Evolutionary conservation across 164 flowering plant genomes (phyloP), one percentile per base, ranked within the genome.

Genomic region (Aristolochia contorta): DNA sequence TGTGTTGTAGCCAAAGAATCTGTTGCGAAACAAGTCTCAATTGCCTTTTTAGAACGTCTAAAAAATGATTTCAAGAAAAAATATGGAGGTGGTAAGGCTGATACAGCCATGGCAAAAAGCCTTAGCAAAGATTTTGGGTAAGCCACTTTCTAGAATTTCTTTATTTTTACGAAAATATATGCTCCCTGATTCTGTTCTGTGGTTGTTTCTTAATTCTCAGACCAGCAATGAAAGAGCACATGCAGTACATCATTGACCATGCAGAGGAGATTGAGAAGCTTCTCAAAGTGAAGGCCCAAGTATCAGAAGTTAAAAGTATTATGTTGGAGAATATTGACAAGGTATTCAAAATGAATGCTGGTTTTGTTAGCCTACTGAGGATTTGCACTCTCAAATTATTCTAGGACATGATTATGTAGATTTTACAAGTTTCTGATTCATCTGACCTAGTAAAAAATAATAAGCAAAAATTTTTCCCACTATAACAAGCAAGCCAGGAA

Each of bases 1-100:
- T 89, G 98, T 67, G 89, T 89, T 49, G 98, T 92, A 65, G 96
- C 98, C n/a, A 87, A 84, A 75, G 96, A 92, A 58, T 70, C 91
- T 53, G 82, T 81, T 30, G 81, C 91, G 56, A 85, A 85, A 72
- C 92, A 85, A 58, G 69, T 92, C 1, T 85, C 87, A n/a, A 76
- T 89, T 61, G 96, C 96, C 51, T 84, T 85, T 68, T 64, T 92
- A 73, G 95, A 92, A 76, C 82, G 93, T 2, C 60, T 89, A 49
- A 85, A 72, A 73, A 81, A 79, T 47, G 98, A 89, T 73, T 92
- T 92, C 62, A 83, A 69, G 65, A 89, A 84, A 57, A 76, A 83
- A 77, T 92, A 92, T 69, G 95, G 96, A 5, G 92, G 93, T 60
- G 98, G 93, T 58, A 85, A 83, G 81, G 98, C 96, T 46, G 91